Evolutionary conservation across 805 yeast genomes (phyloP).

Genomic region (Wickerhamiella sergipiensis): DNA sequence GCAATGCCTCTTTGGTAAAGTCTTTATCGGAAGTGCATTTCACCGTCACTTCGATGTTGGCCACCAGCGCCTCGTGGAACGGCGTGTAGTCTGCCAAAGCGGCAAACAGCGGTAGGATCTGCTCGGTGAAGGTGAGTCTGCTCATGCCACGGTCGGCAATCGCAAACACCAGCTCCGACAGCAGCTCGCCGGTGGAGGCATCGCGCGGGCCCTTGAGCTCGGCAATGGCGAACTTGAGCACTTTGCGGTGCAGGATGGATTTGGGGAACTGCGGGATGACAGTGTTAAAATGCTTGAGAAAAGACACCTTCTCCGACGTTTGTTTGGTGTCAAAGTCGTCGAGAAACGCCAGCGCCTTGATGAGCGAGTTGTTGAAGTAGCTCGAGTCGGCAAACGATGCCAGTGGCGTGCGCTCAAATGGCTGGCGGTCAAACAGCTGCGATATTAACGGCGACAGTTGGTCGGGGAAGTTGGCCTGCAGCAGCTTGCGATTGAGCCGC

Average conservation of each 20-base stretch:
- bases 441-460: slow-evolving; percentile 22
- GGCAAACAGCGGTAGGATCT: slow-evolving; percentile 37
- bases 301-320: slow-evolving; percentile 49
- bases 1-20: slow-evolving; percentile 35
- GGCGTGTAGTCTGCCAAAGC: slow-evolving; percentile 28
- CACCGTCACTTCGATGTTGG: slow-evolving; percentile 35
- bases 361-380: slow-evolving; percentile 70
- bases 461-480: slow-evolving; percentile 24
- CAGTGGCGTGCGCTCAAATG: slow-evolving; percentile 44
- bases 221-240: slow-evolving; percentile 55
- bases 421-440: slow-evolving; percentile 28
- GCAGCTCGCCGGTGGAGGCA: slow-evolving; percentile 13
- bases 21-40: slow-evolving; percentile 39
- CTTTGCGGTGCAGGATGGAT: slow-evolving; percentile 46
- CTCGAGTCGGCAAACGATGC: slow-evolving; percentile 57
- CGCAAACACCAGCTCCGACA: slow-evolving; percentile 13
- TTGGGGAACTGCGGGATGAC: slow-evolving; percentile 47
- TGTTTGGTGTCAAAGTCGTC: slow-evolving; percentile 74
- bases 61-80: slow-evolving; percentile 33
- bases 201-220: slow-evolving; percentile 25
- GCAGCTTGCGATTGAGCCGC: slow-evolving; percentile 21
- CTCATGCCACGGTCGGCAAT: slow-evolving; percentile 52
- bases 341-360: slow-evolving; percentile 64
- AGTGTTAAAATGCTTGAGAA: slow-evolving; percentile 48
- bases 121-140: slow-evolving; percentile 63